phyloP scores from a whole-genome alignment of 2,329 filamentous ascomycete genomes.

The Xylaria sp. region DNA sequence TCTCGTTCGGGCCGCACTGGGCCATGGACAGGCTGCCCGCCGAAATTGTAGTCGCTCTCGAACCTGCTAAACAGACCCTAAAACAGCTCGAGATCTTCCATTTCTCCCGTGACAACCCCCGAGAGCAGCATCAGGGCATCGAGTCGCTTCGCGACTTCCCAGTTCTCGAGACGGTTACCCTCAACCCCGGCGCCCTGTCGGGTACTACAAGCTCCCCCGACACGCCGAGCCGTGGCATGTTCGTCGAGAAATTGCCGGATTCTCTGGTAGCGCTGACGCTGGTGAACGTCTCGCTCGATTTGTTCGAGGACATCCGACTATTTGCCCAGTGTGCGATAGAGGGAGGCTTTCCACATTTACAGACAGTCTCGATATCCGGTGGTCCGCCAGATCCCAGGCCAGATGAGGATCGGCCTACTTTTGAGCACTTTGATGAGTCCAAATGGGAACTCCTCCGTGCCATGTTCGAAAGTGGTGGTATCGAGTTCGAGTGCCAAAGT shows the following conservation, averaged over 20 bases:
- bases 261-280: slow-evolving; percentile 24
- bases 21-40: slow-evolving; percentile 29
- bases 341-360: slow-evolving; percentile 25
- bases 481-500: slow-evolving; percentile 23
- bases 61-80: slow-evolving; percentile 23
- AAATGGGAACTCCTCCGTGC: slow-evolving; percentile 24
- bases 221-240: slow-evolving; percentile 7
- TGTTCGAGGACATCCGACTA: slow-evolving; percentile 22
- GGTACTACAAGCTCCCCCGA: not conserved
- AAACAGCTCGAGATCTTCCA: slow-evolving; percentile 29
- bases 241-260: slow-evolving; percentile 25
- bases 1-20: slow-evolving; percentile 30
- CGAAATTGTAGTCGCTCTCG: slow-evolving; percentile 29
- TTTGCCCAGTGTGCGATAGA: slow-evolving; percentile 21
- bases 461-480: slow-evolving; percentile 21
- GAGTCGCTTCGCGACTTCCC: slow-evolving; percentile 28
- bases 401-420: slow-evolving; percentile 8
- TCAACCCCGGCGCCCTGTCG: slow-evolving; percentile 27
- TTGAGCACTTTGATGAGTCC: slow-evolving; percentile 17
- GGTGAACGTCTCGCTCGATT: slow-evolving; percentile 25
- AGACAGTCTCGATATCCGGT: slow-evolving; percentile 24
- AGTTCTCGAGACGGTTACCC: slow-evolving; percentile 22
- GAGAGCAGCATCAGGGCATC: slow-evolving; percentile 30
- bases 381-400: slow-evolving; percentile 17
- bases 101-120: slow-evolving; percentile 17